Percentiles rank a stretch among this genome's conserved stretches.
These are phyloP conservation scores for Pestalotiopsis sp. DNA, from an alignment of 2,329 filamentous ascomycete genomes.

Conservation along the genomic window DNA sequence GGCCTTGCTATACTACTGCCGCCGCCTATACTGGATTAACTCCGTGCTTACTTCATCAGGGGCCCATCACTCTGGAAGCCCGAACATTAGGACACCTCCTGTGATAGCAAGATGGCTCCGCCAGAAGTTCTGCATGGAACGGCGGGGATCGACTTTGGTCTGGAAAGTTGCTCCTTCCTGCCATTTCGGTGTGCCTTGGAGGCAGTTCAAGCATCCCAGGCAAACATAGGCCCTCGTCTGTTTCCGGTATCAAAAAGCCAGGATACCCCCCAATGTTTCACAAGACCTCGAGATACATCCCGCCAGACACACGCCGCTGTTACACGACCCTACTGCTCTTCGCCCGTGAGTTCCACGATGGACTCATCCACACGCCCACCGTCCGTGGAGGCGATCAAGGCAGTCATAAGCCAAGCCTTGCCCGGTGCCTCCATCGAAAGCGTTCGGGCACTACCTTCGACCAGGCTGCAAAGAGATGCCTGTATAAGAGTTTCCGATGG, in stretches of 20 bases:
- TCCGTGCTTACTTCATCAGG: neutral
- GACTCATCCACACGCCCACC: constrained; percentile 29
- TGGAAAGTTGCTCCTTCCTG: neutral
- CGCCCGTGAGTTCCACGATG: constrained; percentile 36
- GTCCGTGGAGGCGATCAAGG: constrained; percentile 34
- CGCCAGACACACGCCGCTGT: constrained; percentile 25
- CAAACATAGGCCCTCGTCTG: constrained; percentile 18
- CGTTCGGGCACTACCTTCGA: constrained; percentile 28
- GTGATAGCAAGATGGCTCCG: constrained; percentile 19
- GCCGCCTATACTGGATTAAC: neutral
- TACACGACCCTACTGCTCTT: constrained; percentile 24
- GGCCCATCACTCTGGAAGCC: neutral
- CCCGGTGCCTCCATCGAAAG: constrained; percentile 34
- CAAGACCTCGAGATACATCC: constrained; percentile 29
- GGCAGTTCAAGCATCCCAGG: constrained; percentile 23
- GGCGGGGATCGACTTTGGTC: constrained; percentile 13
- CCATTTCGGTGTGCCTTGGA: constrained; percentile 23
- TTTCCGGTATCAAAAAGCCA: constrained; percentile 27
- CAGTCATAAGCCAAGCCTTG: constrained; percentile 36
- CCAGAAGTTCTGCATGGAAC: constrained; percentile 24
- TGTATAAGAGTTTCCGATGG: constrained; percentile 44
- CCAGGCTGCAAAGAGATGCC: constrained; percentile 44
- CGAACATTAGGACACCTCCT: neutral
- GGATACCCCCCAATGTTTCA: constrained; percentile 28
- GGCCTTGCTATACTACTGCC: neutral